Conservation (phyloP, 108 stramenopile species). For the Pseudonitzschia pungens region DNA sequence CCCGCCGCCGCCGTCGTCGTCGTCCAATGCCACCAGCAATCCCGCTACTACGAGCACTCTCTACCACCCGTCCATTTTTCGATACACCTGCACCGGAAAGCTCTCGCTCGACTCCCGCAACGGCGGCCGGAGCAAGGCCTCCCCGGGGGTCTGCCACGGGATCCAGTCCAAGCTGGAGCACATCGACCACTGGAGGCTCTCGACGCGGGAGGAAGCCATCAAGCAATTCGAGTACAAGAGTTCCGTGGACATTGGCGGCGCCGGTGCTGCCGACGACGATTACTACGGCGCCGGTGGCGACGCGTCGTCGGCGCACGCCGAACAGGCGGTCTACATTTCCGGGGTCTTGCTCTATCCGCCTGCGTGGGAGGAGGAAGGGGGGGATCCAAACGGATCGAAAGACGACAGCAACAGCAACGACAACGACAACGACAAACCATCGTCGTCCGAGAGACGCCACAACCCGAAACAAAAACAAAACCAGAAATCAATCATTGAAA, state of each 20-base stretch:
- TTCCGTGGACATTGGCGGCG: not conserved
- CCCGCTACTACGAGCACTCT: not conserved
- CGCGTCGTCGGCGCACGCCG: constrained; percentile 18
- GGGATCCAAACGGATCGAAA: not conserved
- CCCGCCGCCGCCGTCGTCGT: not conserved
- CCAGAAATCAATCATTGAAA: not conserved
- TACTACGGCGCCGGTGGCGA: not conserved
- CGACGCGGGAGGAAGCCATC: constrained; percentile 38
- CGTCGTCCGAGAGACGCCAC: too few species aligned
- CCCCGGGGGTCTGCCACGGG: constrained; percentile 39
- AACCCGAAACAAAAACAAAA: not conserved
- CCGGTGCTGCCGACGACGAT: not conserved
- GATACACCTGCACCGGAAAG: constrained; percentile 42
- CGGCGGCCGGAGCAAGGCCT: not conserved
- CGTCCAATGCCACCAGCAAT: not conserved
- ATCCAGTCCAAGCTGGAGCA: constrained; percentile 42
- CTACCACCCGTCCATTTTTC: constrained; percentile 46
- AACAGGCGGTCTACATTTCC: constrained; percentile 20
- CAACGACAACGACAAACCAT: too few species aligned
- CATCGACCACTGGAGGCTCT: constrained; percentile 35
- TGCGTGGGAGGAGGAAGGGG: not conserved
- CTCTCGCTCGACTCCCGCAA: constrained; percentile 20
- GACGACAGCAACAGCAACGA: constrained; percentile 1
- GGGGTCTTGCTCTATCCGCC: constrained; percentile 36
- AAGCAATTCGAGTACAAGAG: constrained; percentile 28